A percentile compares a stretch with the other conserved stretches of the same genome.
Conservation (phyloP, 768 basidiomycete species). For the Coprinellus aureogranulatus region DNA sequence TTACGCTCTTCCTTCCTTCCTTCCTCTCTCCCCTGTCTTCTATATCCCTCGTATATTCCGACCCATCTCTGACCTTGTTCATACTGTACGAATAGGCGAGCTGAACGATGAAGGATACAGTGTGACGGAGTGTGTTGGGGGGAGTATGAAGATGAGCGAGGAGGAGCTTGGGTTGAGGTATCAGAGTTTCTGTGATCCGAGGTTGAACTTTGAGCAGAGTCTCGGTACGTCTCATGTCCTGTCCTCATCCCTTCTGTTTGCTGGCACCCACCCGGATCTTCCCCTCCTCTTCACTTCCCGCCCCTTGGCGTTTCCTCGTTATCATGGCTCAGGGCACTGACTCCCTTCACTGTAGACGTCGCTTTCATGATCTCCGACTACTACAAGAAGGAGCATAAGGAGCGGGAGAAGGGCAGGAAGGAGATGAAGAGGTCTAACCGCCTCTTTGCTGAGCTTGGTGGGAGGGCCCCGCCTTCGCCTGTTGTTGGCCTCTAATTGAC, state of each 20-base stretch:
- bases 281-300: no score
- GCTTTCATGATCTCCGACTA: constrained; percentile 1
- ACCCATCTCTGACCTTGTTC: no score
- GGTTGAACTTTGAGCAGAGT: constrained; percentile 91
- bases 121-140: constrained; percentile 95
- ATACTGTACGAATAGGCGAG: no score
- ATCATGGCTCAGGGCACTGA: background rate
- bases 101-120: constrained; percentile 87
- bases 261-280: no score
- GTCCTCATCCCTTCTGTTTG: background rate
- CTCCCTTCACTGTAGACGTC: background rate
- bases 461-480: background rate
- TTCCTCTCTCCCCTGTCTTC: no score
- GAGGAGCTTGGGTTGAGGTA: constrained; percentile 89
- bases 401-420: background rate
- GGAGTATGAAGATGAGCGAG: constrained; percentile 91
- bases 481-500: background rate
- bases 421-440: background rate
- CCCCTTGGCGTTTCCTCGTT: background rate
- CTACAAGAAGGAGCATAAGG: constrained; percentile 2
- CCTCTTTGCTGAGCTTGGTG: constrained; percentile 1
- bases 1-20: no score
- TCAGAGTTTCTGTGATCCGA: constrained; percentile 92
- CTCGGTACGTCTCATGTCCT: constrained; percentile 54
- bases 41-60: no score